Evolutionary conservation across 306 rosid species (phyloP).

Genomic region (Vigna trinervia): DNA sequence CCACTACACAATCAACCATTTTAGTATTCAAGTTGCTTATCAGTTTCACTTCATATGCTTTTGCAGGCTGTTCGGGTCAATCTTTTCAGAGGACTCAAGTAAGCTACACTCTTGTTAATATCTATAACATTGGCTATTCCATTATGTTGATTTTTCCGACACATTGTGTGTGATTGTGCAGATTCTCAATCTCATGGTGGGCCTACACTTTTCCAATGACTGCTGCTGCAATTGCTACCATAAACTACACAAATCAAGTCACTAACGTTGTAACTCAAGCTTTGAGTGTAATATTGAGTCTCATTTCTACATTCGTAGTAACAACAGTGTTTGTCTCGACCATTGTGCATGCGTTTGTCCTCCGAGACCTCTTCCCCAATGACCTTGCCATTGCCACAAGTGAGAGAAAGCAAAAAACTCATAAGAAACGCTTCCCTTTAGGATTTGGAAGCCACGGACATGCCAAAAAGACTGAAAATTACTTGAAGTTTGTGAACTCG

Average conservation of each 20-base stretch:
- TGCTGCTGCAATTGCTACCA: conserved; percentile 75
- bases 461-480: conserved; percentile 54
- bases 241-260: conserved; percentile 62
- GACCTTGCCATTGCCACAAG: conserved; percentile 83
- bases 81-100: conserved; percentile 81
- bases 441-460: conserved; percentile 48
- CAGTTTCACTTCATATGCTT: conserved; percentile 39
- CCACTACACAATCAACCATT: neutral
- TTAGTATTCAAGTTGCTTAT: neutral
- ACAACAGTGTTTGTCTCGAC: conserved; percentile 53
- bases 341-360: conserved; percentile 63
- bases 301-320: conserved; percentile 54
- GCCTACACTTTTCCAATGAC: conserved; percentile 87
- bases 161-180: conserved; percentile 33
- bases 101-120: conserved; percentile 17
- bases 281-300: conserved; percentile 53
- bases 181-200: conserved; percentile 91
- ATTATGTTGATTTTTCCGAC: conserved; percentile 34
- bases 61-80: conserved; percentile 73
- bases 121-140: neutral
- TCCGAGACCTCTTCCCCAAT: conserved; percentile 72
- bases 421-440: conserved; percentile 52
- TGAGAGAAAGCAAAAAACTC: conserved; percentile 51
- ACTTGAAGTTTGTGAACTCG: conserved; percentile 49
- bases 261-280: conserved; percentile 54